Percentiles rank a stretch among this genome's conserved stretches.
Evolutionary conservation across 1,284 basidiomycete genomes (phyloP).

Genomic region (Schizopora paradoxa): DNA sequence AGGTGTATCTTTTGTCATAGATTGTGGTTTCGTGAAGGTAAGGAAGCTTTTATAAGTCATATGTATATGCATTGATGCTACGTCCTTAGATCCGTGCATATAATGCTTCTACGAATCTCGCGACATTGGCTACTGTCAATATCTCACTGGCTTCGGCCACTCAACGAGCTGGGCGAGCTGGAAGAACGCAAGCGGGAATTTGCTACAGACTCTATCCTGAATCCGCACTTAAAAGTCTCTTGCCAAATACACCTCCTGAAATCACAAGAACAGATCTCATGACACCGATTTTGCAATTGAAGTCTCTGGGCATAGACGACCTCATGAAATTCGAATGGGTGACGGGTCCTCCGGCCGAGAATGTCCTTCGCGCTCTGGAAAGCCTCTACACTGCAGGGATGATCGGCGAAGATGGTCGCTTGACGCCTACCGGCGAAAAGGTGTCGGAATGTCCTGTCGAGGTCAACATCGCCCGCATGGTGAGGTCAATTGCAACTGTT

Average conservation of each 20-base stretch:
- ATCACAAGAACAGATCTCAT: slow-evolving; percentile 86
- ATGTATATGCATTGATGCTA: slow-evolving; percentile 17
- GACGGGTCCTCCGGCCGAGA: slow-evolving; percentile 81
- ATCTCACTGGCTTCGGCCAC: slow-evolving; percentile 81
- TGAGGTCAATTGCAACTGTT: slow-evolving; percentile 29
- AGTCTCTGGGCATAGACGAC: slow-evolving; percentile 92
- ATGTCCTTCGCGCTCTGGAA: slow-evolving; percentile 80
- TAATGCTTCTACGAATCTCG: slow-evolving; percentile 77
- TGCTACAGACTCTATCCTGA: slow-evolving; percentile 91
- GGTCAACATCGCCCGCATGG: slow-evolving; percentile 72
- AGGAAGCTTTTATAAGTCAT: slow-evolving; percentile 16
- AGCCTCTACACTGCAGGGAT: slow-evolving; percentile 63
- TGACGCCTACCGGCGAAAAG: slow-evolving; percentile 63
- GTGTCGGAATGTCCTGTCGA: slow-evolving; percentile 78
- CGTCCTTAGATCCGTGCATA: slow-evolving; percentile 68
- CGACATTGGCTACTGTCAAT: slow-evolving; percentile 75
- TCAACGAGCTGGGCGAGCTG: slow-evolving; percentile 86
- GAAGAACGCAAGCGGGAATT: slow-evolving; percentile 85
- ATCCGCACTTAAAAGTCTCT: slow-evolving; percentile 51
- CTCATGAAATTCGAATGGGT: slow-evolving; percentile 96
- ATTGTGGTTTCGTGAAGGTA: slow-evolving; percentile 94
- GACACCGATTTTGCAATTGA: slow-evolving; percentile 86
- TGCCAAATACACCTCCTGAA: slow-evolving; percentile 77
- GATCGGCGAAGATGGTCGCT: slow-evolving; percentile 61
- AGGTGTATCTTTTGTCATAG: slow-evolving; percentile 92